Conservation (phyloP, 176 grass and related monocot species). For the Melocanna baccifera region DNA sequence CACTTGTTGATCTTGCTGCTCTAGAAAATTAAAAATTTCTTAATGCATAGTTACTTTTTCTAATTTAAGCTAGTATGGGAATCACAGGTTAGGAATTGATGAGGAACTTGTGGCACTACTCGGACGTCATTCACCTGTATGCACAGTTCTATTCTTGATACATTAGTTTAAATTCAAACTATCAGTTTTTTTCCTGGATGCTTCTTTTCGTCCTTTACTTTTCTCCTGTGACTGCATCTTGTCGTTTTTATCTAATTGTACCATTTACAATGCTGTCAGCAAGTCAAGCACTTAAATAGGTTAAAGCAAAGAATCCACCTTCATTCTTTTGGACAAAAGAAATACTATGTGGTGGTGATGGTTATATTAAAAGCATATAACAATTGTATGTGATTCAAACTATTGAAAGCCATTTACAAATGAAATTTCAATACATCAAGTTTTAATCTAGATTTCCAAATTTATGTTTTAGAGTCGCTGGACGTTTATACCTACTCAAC, state of each 20-base stretch:
- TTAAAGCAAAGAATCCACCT: background rate
- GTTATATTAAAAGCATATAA: background rate
- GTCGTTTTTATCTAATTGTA: background rate
- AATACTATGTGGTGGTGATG: background rate
- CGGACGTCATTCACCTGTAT: slow-evolving; percentile 72
- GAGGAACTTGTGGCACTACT: slow-evolving; percentile 77
- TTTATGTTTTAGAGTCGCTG: background rate
- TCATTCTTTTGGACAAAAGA: background rate
- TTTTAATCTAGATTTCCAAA: background rate
- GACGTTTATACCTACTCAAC: background rate
- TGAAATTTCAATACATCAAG: background rate
- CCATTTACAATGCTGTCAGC: background rate
- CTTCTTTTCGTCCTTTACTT: background rate
- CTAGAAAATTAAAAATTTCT: background rate
- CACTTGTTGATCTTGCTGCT: background rate
- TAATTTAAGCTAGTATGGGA: slow-evolving; percentile 21
- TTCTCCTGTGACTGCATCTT: background rate
- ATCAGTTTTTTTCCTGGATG: background rate
- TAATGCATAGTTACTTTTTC: background rate
- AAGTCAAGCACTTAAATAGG: background rate
- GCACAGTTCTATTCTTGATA: slow-evolving; percentile 20
- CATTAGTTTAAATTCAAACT: background rate
- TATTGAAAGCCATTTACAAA: background rate
- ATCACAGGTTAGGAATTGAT: slow-evolving; percentile 84
- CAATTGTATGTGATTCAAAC: background rate